Evolutionary conservation across 2,329 filamentous ascomycete genomes (phyloP), one percentile per base, ranked within the genome.

Genomic region (Ophioceras dolichostomum): DNA sequence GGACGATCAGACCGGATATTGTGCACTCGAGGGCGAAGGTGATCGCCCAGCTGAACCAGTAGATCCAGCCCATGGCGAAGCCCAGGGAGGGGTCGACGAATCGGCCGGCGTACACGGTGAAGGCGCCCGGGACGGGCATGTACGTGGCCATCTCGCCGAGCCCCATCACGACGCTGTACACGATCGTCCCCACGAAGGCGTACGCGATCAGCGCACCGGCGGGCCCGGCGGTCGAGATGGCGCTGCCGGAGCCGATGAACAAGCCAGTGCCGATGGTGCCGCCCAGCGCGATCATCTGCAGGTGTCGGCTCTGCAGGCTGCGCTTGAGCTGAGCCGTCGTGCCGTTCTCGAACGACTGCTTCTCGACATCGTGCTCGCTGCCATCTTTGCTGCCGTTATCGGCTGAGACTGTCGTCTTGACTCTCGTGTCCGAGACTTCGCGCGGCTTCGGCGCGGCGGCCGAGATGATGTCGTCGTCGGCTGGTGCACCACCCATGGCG

Each of bases 1-100:
- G 76, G 43, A 87, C 82, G 39, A 87, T 81, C 34, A 86, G 61
- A 5, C 79, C 81, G 2, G 79, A 76, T 0, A 79, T 79, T 0
- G 76, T 82, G 28, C 87, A 64, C 51, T 88, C 82, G 8, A 86
- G 68, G 1, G 80, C 79, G 17, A 40, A 38, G 2, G 43, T 45
- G 36, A 43, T 35, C 4, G 41, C 41, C 43, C 43, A 88, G 27
- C 71, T 78, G 51, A 86, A 86, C 78, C 79, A 88, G 58, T 88
- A 88, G 41, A 84, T 77, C 82, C 82, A 88, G 16, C 83, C 83
- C 69, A 87, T 81, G 16, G 81, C 70, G 49, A 87, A 87, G 7
- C 80, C 81, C 34, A 86, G 62, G 39, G 76, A 77, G 10, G 74
- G 76, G 49, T 83, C 77, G 44, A 86, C 69, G 48, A 89, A 85